These are phyloP conservation scores for Neurospora pannonica DNA, from an alignment of 495 filamentous ascomycete species.

Conservation along the genomic window DNA sequence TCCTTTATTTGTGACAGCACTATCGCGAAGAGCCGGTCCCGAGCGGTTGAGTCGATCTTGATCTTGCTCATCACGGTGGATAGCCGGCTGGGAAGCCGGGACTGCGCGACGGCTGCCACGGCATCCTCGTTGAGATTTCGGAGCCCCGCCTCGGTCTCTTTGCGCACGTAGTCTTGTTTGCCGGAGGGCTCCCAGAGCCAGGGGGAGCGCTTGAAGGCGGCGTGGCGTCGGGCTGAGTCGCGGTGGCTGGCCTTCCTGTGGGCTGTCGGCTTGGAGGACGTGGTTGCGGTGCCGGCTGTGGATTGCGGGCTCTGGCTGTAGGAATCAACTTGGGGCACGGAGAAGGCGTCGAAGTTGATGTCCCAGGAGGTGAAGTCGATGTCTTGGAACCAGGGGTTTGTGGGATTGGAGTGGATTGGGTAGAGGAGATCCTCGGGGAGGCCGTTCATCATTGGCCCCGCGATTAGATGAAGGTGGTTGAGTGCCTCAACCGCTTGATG, in stretches of 20 bases:
- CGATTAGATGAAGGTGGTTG: background rate
- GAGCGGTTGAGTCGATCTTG: conserved; percentile 7
- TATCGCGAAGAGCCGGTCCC: conserved; percentile 14
- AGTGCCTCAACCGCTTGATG: background rate
- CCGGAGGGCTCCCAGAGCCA: conserved; percentile 16
- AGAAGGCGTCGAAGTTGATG: conserved; percentile 8
- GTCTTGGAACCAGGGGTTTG: conserved; percentile 9
- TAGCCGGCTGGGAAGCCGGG: background rate
- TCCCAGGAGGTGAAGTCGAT: conserved; percentile 16
- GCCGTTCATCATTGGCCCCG: background rate
- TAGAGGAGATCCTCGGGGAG: conserved; percentile 6
- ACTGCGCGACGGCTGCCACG: background rate
- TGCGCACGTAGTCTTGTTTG: conserved; percentile 11
- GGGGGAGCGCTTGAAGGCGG: conserved; percentile 15
- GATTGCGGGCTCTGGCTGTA: conserved; percentile 10
- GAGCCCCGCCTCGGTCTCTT: conserved; percentile 8
- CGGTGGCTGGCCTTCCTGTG: background rate
- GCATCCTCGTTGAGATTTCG: conserved; percentile 4
- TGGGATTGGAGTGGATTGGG: conserved; percentile 3
- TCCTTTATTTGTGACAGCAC: conserved; percentile 8
- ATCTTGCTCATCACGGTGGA: conserved; percentile 1
- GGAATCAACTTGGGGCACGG: conserved; percentile 9
- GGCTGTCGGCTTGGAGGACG: background rate
- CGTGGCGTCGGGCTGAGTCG: conserved; percentile 10
- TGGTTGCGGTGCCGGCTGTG: background rate